Base-by-base conservation (phyloP, 2,329 filamentous ascomycete species). In the Beauveria sp. region DNA sequence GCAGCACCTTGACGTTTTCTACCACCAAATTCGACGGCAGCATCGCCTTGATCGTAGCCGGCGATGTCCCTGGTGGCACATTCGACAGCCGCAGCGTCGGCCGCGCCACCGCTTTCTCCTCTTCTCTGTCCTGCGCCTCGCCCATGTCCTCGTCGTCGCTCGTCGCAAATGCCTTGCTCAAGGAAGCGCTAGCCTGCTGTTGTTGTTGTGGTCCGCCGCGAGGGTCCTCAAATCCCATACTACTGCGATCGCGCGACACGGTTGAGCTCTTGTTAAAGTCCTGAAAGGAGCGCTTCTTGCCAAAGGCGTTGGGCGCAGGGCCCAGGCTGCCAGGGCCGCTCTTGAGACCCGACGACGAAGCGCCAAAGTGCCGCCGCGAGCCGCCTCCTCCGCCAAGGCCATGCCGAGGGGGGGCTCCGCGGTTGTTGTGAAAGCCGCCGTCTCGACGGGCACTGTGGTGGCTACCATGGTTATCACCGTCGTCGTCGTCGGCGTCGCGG, bases 101-200 rank as follows among this genome's bases (percentile, higher is more conserved):
- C 67, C 85, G 84, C 14, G 85, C 78, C 57, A 82, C 75, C 10
- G 83, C 82, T 66, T 82, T 84, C 64, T 86, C 84, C 65, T 84
- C 81, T 0, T 79, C 80, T 52, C 77, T 72, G 14, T 72, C 68
- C 5, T 63, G 64, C 14, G 75, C 76, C 9, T 77, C 77, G 26
- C 73, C 71, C 59, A 80, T 77, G 43, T 78, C 75, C 65, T 85
- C 82, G 55, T 84, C 82, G 53, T 84, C 82, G 66, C 81, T 91
- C 61, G 87, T 86, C 62, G 89, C 80, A 67, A 94, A 94, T 30
- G 86, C 89, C 68, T 85, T 85, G 63, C 89, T 82, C 3, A 90
- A 65, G 2, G 61, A 56, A 30, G 61, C 63, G 48, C 54, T 82
- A 5, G n/a, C 37, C 37, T 44, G 52, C 44, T 44, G 44, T 18